A percentile compares a stretch with the other conserved stretches of the same genome.
These are phyloP conservation scores for Penicillium paneum DNA, from an alignment of 2,329 filamentous ascomycete species.

Conservation along the genomic window DNA sequence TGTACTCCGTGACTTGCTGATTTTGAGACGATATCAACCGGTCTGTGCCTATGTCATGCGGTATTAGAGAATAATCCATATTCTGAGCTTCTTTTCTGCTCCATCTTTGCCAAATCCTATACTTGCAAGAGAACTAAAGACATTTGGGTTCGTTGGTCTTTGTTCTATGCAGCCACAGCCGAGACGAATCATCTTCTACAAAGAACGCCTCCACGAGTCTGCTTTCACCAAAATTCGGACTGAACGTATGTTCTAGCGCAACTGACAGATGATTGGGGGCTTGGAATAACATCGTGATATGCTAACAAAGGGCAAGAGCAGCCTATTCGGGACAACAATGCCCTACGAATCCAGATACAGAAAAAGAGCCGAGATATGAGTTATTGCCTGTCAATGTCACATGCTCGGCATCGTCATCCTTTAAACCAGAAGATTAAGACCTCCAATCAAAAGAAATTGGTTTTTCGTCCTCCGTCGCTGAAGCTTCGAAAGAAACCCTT, in stretches of 20 bases:
- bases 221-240: neutral
- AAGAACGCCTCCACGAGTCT: neutral
- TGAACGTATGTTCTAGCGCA: neutral
- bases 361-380: slow-evolving; percentile 1
- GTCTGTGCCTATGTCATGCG: neutral
- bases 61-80: neutral
- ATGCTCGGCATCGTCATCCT: neutral
- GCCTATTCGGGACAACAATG: neutral
- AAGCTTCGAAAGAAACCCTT: neutral
- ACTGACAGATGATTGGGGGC: neutral
- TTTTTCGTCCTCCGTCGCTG: slow-evolving; percentile 6
- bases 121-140: neutral
- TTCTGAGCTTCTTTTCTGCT: neutral
- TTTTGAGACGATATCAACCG: neutral
- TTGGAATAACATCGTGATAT: neutral
- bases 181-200: neutral
- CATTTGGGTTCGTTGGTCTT: neutral
- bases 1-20: slow-evolving; percentile 1
- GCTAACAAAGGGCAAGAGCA: neutral
- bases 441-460: slow-evolving; percentile 1
- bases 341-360: neutral
- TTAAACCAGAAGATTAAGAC: neutral
- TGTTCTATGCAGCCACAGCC: slow-evolving; percentile 2
- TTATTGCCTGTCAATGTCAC: slow-evolving; percentile 1
- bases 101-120: neutral